Evolutionary conservation across 176 grass and related monocot genomes (phyloP), one percentile per base, ranked within the genome.

Genomic region (Rhynchospora breviuscula): DNA sequence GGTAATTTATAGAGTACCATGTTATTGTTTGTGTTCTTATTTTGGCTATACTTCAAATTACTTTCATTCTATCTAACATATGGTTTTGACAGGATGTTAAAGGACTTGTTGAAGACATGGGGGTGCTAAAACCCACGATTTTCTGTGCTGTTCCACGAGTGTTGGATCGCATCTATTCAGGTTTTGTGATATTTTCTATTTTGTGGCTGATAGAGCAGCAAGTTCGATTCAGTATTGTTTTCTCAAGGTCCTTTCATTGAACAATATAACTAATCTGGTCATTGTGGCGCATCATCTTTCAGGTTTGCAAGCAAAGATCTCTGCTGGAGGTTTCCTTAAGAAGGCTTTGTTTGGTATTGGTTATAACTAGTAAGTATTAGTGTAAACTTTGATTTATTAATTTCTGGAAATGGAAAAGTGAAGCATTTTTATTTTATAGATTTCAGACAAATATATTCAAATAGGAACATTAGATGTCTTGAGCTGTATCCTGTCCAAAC

Each of bases 111-210:
- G 96, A 98, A 90, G 96, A 98, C 64, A 85, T 98, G 87, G 91
- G 91, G n/a, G 96, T 85, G 80, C 85, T 98, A 78, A 98, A 91
- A 78, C 96, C 96, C 81, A 95, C 96, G 54, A 40, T 98, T 57
- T 98, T 98, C 40, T 95, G 90, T 53, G 96, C 93, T 84, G 96
- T 98, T 86, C 96, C 96, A 72, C 96, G 96, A 86, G 93, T 99
- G 33, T 80, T 95, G 52, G 96, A 99, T 57, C 87, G 93, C 45
- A 93, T 99, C 64, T 93, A 89, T 84, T 85, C 91, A 99, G 96
- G 96, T 99, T 83, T 14, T 81, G 8, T 19, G 51, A 85, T 87
- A 10, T 66, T 63, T 87, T 51, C 2, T 59, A 64, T 2, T 79
- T 58, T 51, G 9, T 58, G 19, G 18, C 5, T 59, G 44, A 61